phyloP scores from a whole-genome alignment of 129 eudicot genomes.

The Deinandra increscens region DNA sequence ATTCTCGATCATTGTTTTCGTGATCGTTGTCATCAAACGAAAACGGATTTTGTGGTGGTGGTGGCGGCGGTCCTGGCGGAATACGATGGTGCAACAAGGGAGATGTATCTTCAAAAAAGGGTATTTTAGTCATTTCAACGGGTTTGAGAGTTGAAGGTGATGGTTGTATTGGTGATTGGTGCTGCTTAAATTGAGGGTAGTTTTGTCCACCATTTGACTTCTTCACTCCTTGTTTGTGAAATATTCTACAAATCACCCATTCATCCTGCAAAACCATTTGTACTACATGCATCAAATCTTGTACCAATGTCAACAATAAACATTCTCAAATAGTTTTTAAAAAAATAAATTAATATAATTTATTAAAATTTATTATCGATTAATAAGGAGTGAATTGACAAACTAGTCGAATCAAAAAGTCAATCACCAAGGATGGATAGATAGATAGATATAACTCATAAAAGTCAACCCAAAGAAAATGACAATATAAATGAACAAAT shows the following conservation, averaged over 20 bases:
- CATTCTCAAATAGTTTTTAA: too few relatives aligned
- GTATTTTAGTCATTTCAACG: slow-evolving; percentile 24
- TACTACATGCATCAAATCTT: neutral
- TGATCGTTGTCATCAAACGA: slow-evolving; percentile 23
- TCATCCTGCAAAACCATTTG: slow-evolving; percentile 51
- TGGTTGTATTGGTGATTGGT: slow-evolving; percentile 21
- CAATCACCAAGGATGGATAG: slow-evolving; percentile 28
- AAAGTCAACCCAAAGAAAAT: slow-evolving; percentile 37
- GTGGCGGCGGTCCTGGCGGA: slow-evolving; percentile 6
- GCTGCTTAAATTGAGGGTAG: slow-evolving; percentile 31
- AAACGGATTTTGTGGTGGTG: slow-evolving; percentile 32
- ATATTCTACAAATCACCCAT: slow-evolving; percentile 79
- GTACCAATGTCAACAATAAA: neutral
- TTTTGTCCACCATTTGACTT: slow-evolving; percentile 46
- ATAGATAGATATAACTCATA: neutral
- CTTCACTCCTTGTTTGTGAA: slow-evolving; percentile 53
- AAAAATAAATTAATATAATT: too few relatives aligned
- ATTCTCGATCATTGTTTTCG: slow-evolving; percentile 36
- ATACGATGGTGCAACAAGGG: slow-evolving; percentile 11
- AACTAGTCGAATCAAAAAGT: slow-evolving; percentile 35
- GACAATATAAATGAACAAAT: slow-evolving; percentile 34
- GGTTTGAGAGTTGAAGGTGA: slow-evolving; percentile 35
- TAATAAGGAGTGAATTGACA: slow-evolving; percentile 14
- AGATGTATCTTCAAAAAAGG: slow-evolving; percentile 29
- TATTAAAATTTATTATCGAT: too few relatives aligned